Conservation (phyloP, 768 basidiomycete species). For the Suillus plorans region DNA sequence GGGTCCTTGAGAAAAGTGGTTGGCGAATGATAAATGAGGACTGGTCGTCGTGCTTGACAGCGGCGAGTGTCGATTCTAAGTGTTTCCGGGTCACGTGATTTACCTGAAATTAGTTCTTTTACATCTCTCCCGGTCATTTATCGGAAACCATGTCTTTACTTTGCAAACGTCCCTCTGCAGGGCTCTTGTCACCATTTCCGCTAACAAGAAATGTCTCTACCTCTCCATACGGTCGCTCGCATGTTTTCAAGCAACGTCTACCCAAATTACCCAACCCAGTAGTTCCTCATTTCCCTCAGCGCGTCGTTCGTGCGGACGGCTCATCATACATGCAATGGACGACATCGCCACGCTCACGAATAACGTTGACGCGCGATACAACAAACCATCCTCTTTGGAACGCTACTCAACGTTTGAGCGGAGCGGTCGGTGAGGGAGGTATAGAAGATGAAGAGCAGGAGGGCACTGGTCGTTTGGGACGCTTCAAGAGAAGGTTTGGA, state of each 20-base stretch:
- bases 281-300: constrained; percentile 85
- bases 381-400: constrained; percentile 91
- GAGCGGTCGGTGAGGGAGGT: constrained; percentile 39
- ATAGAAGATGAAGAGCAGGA: constrained; percentile 65
- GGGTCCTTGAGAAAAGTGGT: not conserved
- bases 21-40: not conserved
- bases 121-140: not conserved
- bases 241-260: constrained; percentile 72
- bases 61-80: not conserved
- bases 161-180: not conserved
- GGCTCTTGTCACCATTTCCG: not conserved
- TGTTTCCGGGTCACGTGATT: not conserved
- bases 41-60: not conserved
- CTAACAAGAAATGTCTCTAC: constrained; percentile 39
- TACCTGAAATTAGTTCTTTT: not conserved
- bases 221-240: constrained; percentile 82
- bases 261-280: constrained; percentile 77
- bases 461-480: constrained; percentile 73
- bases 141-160: not conserved
- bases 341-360: constrained; percentile 77
- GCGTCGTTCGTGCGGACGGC: constrained; percentile 84
- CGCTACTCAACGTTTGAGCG: constrained; percentile 53
- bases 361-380: constrained; percentile 81
- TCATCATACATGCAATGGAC: constrained; percentile 87
- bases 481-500: constrained; percentile 76